phyloP scores from a whole-genome alignment of 2,329 filamentous ascomycete species.

The Penicillium glabrum region DNA sequence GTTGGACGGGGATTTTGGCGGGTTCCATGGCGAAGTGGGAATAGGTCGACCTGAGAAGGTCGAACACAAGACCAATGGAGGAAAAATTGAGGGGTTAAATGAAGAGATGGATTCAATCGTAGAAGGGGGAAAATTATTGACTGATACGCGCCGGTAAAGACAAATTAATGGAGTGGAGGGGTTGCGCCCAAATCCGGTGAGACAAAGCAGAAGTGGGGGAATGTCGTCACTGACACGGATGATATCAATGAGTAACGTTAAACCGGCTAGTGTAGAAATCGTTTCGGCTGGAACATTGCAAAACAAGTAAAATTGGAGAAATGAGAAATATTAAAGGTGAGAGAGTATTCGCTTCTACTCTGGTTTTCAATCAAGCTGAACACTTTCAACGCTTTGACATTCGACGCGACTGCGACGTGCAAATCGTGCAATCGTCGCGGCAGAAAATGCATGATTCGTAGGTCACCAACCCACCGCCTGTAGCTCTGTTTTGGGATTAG shows the following conservation, averaged over 20 bases:
- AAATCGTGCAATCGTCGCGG: neutral
- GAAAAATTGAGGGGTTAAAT: neutral
- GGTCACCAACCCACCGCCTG: neutral
- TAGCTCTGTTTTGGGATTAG: conserved; percentile 12
- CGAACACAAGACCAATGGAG: conserved; percentile 11
- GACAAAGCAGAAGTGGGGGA: conserved; percentile 36
- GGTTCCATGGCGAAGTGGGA: conserved; percentile 21
- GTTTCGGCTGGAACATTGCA: neutral
- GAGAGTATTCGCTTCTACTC: neutral
- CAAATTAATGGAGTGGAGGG: conserved; percentile 23
- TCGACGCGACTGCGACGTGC: neutral
- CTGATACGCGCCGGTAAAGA: conserved; percentile 14
- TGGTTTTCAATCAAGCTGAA: neutral
- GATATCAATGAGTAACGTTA: conserved; percentile 1
- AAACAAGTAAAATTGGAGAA: neutral
- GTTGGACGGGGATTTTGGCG: conserved; percentile 30
- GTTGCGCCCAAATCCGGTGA: conserved; percentile 37
- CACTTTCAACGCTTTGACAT: neutral
- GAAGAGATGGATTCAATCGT: neutral
- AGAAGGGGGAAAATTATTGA: conserved; percentile 7
- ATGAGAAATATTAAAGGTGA: neutral
- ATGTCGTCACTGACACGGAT: conserved; percentile 11
- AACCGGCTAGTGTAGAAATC: neutral
- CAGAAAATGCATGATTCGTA: neutral
- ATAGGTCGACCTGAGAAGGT: conserved; percentile 11